Percentiles rank a stretch among this genome's conserved stretches.
Evolutionary conservation across 495 filamentous ascomycete species (phyloP).

Genomic region (Pyrenula massariospora): DNA sequence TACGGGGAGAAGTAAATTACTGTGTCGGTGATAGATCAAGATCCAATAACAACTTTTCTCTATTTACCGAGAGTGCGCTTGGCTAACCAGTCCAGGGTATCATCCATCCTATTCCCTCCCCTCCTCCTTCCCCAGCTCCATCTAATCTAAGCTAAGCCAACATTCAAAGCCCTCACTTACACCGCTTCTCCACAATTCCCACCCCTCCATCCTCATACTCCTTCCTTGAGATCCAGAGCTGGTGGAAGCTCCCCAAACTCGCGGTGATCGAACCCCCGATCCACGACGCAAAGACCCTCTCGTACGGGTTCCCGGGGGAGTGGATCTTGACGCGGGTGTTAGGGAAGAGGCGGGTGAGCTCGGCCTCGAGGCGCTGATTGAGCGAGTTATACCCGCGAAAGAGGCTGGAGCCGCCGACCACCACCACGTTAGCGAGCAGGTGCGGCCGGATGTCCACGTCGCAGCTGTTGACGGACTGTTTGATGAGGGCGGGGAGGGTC

Average conservation of each 20-base stretch:
- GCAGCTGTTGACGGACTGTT: conserved; percentile 60
- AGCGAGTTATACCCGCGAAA: conserved; percentile 64
- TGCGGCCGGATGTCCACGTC: conserved; percentile 82
- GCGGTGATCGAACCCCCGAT: conserved; percentile 93
- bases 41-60: too few relatives aligned
- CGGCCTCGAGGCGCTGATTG: conserved; percentile 65
- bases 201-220: conserved; percentile 49
- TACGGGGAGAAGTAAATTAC: too few relatives aligned
- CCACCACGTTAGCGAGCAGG: conserved; percentile 79
- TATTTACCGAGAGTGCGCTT: too few relatives aligned
- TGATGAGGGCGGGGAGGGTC: conserved; percentile 69
- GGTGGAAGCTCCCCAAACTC: conserved; percentile 96
- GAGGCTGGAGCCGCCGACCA: conserved; percentile 76
- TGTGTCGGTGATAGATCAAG: too few relatives aligned
- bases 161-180: conserved; percentile 25
- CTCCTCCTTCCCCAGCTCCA: not conserved
- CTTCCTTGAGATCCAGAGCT: conserved; percentile 89
- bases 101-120: not conserved
- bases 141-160: not conserved
- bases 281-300: conserved; percentile 87
- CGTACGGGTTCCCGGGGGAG: conserved; percentile 70
- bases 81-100: too few relatives aligned
- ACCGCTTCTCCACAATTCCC: conserved; percentile 50
- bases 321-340: conserved; percentile 73
- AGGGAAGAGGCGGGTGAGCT: conserved; percentile 68